Conservation (phyloP, 257 asterid genomes). For the Leptodermis oblonga region DNA sequence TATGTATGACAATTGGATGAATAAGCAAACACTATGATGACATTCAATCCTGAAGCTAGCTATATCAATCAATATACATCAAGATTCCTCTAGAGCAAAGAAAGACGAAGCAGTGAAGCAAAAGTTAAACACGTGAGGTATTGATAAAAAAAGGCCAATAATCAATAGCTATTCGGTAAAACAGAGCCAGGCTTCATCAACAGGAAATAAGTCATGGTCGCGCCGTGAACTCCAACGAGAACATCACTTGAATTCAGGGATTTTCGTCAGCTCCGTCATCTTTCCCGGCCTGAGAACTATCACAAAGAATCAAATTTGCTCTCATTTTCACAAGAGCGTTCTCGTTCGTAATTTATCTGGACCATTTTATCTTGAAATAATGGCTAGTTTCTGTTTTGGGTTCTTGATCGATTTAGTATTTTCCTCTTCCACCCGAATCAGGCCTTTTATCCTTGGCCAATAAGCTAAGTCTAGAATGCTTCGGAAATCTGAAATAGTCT, state of each 20-base stretch:
- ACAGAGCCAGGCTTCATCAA: constrained; percentile 76
- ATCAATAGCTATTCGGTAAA: too few species aligned
- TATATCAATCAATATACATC: too few species aligned
- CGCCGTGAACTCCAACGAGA: constrained; percentile 91
- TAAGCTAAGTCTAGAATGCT: constrained; percentile 57
- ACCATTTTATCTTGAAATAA: constrained; percentile 69
- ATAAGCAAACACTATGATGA: too few species aligned
- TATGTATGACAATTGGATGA: too few species aligned
- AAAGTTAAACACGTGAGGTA: too few species aligned
- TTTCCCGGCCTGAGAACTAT: constrained; percentile 57
- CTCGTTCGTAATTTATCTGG: constrained; percentile 63
- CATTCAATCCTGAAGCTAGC: too few species aligned
- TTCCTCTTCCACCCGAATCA: constrained; percentile 49
- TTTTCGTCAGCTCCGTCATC: constrained; percentile 61
- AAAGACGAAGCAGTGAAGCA: too few species aligned
- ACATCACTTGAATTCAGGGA: constrained; percentile 77
- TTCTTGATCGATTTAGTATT: background rate
- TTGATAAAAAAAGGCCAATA: too few species aligned
- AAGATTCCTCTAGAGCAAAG: too few species aligned
- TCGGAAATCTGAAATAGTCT: constrained; percentile 51
- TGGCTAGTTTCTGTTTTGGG: constrained; percentile 53
- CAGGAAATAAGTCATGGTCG: constrained; percentile 89
- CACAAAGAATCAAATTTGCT: constrained; percentile 52
- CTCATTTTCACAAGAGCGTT: constrained; percentile 45
- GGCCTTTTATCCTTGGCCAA: constrained; percentile 54